Base-by-base conservation (phyloP, 1,284 basidiomycete genomes). In the Trichosporon ovoides region DNA sequence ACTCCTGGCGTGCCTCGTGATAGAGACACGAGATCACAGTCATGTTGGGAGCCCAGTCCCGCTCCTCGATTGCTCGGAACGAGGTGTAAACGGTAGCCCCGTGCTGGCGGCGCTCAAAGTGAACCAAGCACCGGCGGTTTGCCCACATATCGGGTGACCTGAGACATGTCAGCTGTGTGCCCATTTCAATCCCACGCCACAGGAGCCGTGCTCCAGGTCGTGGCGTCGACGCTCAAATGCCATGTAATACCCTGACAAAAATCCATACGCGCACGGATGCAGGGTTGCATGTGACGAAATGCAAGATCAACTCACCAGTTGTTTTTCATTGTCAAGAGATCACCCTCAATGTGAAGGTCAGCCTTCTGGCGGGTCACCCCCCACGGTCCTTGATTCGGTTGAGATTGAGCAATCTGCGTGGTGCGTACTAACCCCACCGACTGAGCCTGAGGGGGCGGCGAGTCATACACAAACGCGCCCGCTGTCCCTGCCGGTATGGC, bases 11-110 rank as follows among this genome's bases (percentile, higher is more conserved):
- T 57, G 89, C 87, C 55, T 87, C 83, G 58, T 89, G 85, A 72
- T 87, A 91, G 73, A 98, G 95, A 81, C 94, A 97, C 0, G 91
- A 95, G 66, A 83, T 76, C 67, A 81, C 78, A 67, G 82, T 81
- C 48, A 68, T 67, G 66, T 78, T 77, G 19, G 71, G 73, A 9
- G 75, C 70, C 63, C 79, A 82, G 55, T 81, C 76, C 22, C 65
- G 62, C 56, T 78, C 76, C 12, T 74, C 53, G 49, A 83, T 76
- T 3, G 80, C 74, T 33, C 74, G 70, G 74, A 81, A 83, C 5
- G 74, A 75, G 16, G 77, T 77, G 57, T 78, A 77, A 61, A 83
- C 81, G 7, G 71, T 73, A 22, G 78, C 76, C 3, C 80, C 80
- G 33, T 80, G 78, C 66, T 82, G 81, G 19, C 78, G 69, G 10